Percentiles rank a stretch among this genome's conserved stretches.
These are phyloP conservation scores for Allium fistulosum DNA, from an alignment of 106 monocot genomes.

Conservation along the genomic window DNA sequence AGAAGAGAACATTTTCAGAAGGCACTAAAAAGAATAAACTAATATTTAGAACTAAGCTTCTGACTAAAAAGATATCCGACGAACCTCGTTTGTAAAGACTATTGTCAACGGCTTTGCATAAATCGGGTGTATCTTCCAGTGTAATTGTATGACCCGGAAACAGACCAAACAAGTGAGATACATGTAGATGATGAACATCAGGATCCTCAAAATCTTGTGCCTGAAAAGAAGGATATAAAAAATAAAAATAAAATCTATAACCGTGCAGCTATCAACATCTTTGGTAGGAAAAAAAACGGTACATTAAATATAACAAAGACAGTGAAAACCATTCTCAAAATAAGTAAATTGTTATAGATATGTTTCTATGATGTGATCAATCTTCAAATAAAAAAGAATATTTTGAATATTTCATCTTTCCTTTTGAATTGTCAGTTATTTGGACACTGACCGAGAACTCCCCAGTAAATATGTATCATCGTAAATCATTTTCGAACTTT, in stretches of 20 bases:
- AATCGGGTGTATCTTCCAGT: conserved; percentile 52
- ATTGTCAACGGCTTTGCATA: conserved; percentile 76
- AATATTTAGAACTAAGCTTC: not conserved
- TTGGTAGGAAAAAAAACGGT: too few species aligned
- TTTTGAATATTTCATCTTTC: too few species aligned
- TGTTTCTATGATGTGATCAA: not conserved
- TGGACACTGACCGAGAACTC: too few species aligned
- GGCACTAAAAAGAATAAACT: too few species aligned
- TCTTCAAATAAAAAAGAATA: not conserved
- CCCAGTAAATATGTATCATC: too few species aligned
- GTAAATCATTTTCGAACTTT: too few species aligned
- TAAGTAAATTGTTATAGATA: not conserved
- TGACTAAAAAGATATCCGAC: not conserved
- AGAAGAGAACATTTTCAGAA: not conserved
- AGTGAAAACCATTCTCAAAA: not conserved
- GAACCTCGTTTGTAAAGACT: conserved; percentile 90
- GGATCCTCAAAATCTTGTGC: conserved; percentile 94
- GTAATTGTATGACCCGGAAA: conserved; percentile 91
- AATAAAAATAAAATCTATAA: not conserved
- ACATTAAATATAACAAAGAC: too few species aligned
- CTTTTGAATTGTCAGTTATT: too few species aligned
- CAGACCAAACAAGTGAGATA: conserved; percentile 88
- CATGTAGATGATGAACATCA: conserved; percentile 82
- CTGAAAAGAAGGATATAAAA: conserved; percentile 19
- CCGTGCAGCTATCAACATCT: too few species aligned